Evolutionary conservation across 2,329 filamentous ascomycete species (phyloP).

Genomic region (Fusarium sulawesiense): DNA sequence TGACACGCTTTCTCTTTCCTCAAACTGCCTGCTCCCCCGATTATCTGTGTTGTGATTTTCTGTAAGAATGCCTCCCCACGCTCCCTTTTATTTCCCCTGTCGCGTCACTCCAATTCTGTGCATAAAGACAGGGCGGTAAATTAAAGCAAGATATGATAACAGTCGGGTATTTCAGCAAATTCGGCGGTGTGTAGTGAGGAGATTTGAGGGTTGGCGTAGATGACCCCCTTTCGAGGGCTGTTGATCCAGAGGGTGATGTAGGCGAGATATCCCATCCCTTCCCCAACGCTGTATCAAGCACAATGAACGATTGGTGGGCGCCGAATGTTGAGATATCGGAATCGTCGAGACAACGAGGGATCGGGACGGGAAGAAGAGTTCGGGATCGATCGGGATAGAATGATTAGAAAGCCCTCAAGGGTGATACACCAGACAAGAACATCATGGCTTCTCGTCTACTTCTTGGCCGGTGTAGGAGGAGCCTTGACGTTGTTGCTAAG

Average conservation of each 20-base stretch:
- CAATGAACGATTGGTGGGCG: not conserved
- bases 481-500: conserved; percentile 86
- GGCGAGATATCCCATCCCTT: not conserved
- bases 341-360: not conserved
- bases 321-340: not conserved
- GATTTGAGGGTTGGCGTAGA: conserved; percentile 2
- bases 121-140: conserved; percentile 6
- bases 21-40: not conserved
- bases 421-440: not conserved
- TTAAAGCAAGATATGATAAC: conserved; percentile 17
- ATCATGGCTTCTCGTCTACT: conserved; percentile 51
- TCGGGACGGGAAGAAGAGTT: not conserved
- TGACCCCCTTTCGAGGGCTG: conserved; percentile 4
- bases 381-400: conserved; percentile 17
- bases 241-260: conserved; percentile 16
- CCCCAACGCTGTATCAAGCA: not conserved
- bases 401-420: conserved; percentile 2
- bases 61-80: conserved; percentile 17
- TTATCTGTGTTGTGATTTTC: conserved; percentile 3
- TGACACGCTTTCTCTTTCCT: conserved; percentile 15
- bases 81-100: not conserved
- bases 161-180: conserved; percentile 39
- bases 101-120: not conserved
- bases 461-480: conserved; percentile 65
- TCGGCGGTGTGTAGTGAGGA: conserved; percentile 19